phyloP scores from a whole-genome alignment of 2,329 filamentous ascomycete species.

The Hirsutella rhossiliensis region DNA sequence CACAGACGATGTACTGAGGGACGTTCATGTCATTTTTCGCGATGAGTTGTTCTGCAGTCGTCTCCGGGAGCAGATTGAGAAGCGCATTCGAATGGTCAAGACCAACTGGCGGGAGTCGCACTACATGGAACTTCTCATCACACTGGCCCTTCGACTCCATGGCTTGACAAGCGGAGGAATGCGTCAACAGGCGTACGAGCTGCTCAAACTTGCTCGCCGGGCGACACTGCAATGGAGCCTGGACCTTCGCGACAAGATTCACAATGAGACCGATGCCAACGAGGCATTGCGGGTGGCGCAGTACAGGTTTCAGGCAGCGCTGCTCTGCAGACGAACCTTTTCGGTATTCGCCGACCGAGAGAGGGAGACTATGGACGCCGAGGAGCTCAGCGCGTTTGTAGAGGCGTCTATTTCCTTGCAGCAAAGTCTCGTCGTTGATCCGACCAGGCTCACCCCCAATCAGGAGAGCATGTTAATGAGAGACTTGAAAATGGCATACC shows the following conservation, averaged over 20 bases:
- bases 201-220: conserved; percentile 29
- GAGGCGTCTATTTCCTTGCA: conserved; percentile 13
- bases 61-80: conserved; percentile 33
- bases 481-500: conserved; percentile 9
- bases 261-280: conserved; percentile 21
- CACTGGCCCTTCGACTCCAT: conserved; percentile 30
- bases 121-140: conserved; percentile 46
- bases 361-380: background rate
- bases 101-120: conserved; percentile 48
- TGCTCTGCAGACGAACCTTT: conserved; percentile 40
- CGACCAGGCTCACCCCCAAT: conserved; percentile 4
- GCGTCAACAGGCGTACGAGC: conserved; percentile 6
- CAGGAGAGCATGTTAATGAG: conserved; percentile 7
- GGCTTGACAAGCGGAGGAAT: conserved; percentile 2
- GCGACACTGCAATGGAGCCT: conserved; percentile 38
- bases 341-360: conserved; percentile 1
- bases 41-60: conserved; percentile 36
- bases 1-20: conserved; percentile 23
- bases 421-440: conserved; percentile 11
- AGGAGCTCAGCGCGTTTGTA: conserved; percentile 9
- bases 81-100: conserved; percentile 28
- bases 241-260: conserved; percentile 31
- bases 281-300: conserved; percentile 16
- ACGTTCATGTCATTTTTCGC: conserved; percentile 34
- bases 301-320: conserved; percentile 40